A percentile compares a stretch with the other conserved stretches of the same genome.
These are phyloP conservation scores for Tolypocladium tundrense DNA, from an alignment of 2,329 filamentous ascomycete genomes.

Conservation along the genomic window DNA sequence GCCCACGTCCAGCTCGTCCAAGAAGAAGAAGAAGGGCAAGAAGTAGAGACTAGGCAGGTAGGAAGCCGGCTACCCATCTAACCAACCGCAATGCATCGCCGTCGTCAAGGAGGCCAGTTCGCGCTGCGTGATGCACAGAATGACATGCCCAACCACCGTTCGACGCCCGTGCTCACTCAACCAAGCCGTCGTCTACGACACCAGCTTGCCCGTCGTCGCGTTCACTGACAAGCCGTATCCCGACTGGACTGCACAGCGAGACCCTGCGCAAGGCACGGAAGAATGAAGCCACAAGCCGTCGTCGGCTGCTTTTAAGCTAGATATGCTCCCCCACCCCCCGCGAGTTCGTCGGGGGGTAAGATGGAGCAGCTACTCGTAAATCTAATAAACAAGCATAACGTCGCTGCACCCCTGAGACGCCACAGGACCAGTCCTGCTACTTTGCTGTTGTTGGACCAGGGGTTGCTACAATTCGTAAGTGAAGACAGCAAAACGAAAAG, in stretches of 20 bases:
- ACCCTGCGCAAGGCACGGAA: no score
- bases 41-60: conserved; percentile 26
- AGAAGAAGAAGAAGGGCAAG: conserved; percentile 44
- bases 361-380: neutral
- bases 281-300: neutral
- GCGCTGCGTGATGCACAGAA: neutral
- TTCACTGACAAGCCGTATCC: neutral
- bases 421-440: neutral
- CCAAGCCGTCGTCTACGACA: neutral
- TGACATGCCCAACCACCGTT: neutral
- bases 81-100: neutral
- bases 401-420: neutral
- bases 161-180: neutral
- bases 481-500: neutral
- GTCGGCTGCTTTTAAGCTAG: neutral
- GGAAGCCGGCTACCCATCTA: neutral
- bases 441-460: neutral
- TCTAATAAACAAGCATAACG: neutral
- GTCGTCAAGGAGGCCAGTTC: neutral
- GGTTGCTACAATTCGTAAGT: neutral
- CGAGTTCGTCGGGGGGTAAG: neutral
- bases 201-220: neutral
- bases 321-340: neutral
- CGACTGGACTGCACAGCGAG: neutral
- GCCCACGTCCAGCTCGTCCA: conserved; percentile 25